Percentiles rank a stretch among this genome's conserved stretches.
phyloP scores from a whole-genome alignment of 2,329 filamentous ascomycete genomes.

The Xylaria polymorpha region DNA sequence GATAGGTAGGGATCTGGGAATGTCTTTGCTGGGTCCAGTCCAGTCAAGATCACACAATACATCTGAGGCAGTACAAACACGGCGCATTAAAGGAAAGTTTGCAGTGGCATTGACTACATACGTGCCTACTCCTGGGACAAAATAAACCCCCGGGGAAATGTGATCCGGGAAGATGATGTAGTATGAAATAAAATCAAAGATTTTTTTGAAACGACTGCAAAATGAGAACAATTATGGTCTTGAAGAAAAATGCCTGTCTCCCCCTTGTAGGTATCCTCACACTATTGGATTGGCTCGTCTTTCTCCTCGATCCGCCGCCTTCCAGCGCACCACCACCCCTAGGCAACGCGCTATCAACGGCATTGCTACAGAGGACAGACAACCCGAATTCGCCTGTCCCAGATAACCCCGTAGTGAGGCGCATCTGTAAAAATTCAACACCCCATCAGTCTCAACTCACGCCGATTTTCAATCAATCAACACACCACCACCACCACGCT shows the following conservation, averaged over 20 bases:
- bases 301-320: conserved; percentile 28
- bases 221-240: conserved; percentile 4
- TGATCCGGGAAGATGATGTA: background rate
- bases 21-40: no score
- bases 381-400: conserved; percentile 30
- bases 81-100: conserved; percentile 3
- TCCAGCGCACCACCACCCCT: conserved; percentile 30
- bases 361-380: conserved; percentile 31
- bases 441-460: conserved; percentile 37
- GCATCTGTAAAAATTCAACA: conserved; percentile 45
- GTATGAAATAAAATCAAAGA: background rate
- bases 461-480: conserved; percentile 48
- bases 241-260: conserved; percentile 5
- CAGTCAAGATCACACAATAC: background rate
- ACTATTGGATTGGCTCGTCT: conserved; percentile 10
- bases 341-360: conserved; percentile 30
- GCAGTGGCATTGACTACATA: background rate
- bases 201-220: conserved; percentile 1
- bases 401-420: conserved; percentile 31
- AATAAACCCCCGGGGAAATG: background rate
- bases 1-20: no score
- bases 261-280: conserved; percentile 20
- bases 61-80: background rate
- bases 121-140: background rate
- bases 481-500: conserved; percentile 51